Evolutionary conservation across 2,329 filamentous ascomycete species (phyloP).

Genomic region (Talaromyces marneffei): DNA sequence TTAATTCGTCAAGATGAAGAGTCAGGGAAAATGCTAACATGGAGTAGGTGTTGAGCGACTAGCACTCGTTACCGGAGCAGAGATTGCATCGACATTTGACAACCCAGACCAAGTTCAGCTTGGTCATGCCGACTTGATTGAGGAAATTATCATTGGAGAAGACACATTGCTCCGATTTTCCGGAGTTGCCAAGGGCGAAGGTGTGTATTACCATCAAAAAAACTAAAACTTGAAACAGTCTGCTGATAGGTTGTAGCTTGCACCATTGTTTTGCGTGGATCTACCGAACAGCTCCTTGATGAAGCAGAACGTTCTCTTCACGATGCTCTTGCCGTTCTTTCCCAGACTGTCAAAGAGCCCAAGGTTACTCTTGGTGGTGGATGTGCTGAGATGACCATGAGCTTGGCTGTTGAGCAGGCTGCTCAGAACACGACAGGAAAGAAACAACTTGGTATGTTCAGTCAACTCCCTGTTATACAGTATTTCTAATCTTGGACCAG

Average conservation of each 20-base stretch:
- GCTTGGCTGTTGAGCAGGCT: slow-evolving; percentile 90
- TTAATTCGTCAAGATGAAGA: neutral
- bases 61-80: slow-evolving; percentile 90
- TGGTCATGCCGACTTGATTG: slow-evolving; percentile 88
- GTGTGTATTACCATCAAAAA: neutral
- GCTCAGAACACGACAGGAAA: slow-evolving; percentile 94
- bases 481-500: slow-evolving; percentile 29
- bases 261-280: slow-evolving; percentile 92
- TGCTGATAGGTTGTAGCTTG: slow-evolving; percentile 63
- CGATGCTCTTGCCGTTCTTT: slow-evolving; percentile 91
- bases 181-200: slow-evolving; percentile 59
- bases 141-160: slow-evolving; percentile 97
- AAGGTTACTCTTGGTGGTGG: slow-evolving; percentile 91
- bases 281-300: slow-evolving; percentile 92
- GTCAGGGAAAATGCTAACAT: neutral
- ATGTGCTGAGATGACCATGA: slow-evolving; percentile 98
- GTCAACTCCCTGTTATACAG: neutral
- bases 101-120: slow-evolving; percentile 96
- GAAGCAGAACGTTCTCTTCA: slow-evolving; percentile 95
- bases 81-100: slow-evolving; percentile 96
- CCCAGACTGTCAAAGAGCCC: slow-evolving; percentile 92
- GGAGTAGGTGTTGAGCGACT: slow-evolving; percentile 66
- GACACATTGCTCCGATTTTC: slow-evolving; percentile 97
- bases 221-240: neutral
- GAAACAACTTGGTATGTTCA: slow-evolving; percentile 61